phyloP scores from a whole-genome alignment of 2,329 filamentous ascomycete genomes.

The Penicillium sp. region DNA sequence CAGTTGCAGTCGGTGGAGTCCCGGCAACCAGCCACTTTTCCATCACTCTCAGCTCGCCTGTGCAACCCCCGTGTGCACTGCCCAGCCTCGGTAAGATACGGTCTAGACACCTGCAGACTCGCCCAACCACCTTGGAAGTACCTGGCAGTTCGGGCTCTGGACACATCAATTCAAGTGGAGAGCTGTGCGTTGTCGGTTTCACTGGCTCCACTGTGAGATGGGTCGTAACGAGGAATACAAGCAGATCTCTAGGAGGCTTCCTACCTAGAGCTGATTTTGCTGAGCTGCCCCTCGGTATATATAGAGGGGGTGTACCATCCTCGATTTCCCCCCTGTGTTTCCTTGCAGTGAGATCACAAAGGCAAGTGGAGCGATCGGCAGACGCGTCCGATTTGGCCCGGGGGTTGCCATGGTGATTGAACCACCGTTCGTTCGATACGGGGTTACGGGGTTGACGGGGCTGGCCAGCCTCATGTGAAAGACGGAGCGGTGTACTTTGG shows the following conservation, averaged over 20 bases:
- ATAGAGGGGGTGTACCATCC: neutral
- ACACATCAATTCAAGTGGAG: neutral
- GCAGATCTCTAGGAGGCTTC: no score
- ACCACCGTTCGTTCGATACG: neutral
- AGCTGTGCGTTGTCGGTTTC: neutral
- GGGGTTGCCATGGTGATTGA: conserved; percentile 15
- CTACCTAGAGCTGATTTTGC: neutral
- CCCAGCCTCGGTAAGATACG: conserved; percentile 11
- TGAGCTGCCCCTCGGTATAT: neutral
- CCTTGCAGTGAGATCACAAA: neutral
- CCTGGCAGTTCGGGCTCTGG: neutral
- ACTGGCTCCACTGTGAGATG: neutral
- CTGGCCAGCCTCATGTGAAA: conserved; percentile 19
- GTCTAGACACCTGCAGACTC: conserved; percentile 19
- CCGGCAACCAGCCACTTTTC: neutral
- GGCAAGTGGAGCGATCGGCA: conserved; percentile 4
- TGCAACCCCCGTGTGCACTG: neutral
- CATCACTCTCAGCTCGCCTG: neutral
- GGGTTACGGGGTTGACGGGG: conserved; percentile 4
- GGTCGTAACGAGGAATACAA: neutral
- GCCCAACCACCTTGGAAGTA: neutral
- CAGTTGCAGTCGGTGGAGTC: neutral
- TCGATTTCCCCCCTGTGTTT: neutral
- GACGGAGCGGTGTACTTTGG: neutral
- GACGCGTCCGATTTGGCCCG: conserved; percentile 20